Percentiles rank a stretch among this genome's conserved stretches.
phyloP scores from a whole-genome alignment of 2,329 filamentous ascomycete species.

The Aspergillus novoparasiticus region DNA sequence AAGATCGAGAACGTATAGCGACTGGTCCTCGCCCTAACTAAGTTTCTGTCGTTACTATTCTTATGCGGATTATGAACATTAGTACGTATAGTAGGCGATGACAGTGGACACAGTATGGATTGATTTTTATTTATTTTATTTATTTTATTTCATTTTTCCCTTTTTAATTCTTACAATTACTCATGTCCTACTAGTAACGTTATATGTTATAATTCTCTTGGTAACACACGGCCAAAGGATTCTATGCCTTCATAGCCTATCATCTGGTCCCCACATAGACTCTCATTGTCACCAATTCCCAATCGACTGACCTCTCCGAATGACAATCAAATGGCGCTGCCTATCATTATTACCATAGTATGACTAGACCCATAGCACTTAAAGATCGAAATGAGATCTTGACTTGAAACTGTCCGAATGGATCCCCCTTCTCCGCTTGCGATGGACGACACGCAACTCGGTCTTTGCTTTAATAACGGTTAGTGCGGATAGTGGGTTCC shows the following conservation, averaged over 20 bases:
- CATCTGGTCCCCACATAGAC: not conserved
- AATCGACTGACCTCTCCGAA: not conserved
- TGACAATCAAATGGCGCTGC: not conserved
- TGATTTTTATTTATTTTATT: not conserved
- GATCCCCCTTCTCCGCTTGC: conserved; percentile 9
- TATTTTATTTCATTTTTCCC: not conserved
- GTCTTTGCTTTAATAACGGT: conserved; percentile 1
- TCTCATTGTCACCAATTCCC: not conserved
- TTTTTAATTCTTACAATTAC: not conserved
- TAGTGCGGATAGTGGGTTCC: conserved; percentile 3
- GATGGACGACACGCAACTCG: conserved; percentile 11
- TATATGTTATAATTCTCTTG: not conserved
- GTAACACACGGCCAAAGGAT: not conserved
- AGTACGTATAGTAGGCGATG: not conserved
- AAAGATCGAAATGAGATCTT: conserved; percentile 5
- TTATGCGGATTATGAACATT: conserved; percentile 1
- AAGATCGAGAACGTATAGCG: conserved; percentile 10
- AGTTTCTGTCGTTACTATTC: conserved; percentile 3
- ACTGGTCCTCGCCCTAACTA: conserved; percentile 2
- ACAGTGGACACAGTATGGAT: not conserved
- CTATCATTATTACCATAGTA: not conserved
- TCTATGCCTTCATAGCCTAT: not conserved
- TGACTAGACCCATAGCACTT: conserved; percentile 4
- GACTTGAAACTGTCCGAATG: conserved; percentile 2
- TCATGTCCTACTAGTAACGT: not conserved